These are phyloP conservation scores for Aspergillus calidoustus DNA, from an alignment of 2,329 filamentous ascomycete genomes.

Conservation along the genomic window DNA sequence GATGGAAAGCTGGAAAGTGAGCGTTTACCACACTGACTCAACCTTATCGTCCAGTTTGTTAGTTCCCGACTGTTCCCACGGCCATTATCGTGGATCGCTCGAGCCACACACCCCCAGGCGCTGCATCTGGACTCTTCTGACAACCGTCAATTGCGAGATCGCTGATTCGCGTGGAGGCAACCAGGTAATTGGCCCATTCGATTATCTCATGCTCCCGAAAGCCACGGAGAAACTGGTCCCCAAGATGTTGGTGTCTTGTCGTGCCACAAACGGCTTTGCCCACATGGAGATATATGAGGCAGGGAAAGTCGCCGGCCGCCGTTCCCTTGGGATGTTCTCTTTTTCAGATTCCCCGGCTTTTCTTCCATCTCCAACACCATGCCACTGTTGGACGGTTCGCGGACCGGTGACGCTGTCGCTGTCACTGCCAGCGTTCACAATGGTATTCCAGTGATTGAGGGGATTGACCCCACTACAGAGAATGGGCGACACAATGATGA, in stretches of 20 bases:
- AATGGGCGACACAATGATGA: slow-evolving; percentile 11
- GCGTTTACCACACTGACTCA: neutral
- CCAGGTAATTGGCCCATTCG: slow-evolving; percentile 18
- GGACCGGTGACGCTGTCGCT: slow-evolving; percentile 29
- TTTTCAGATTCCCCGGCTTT: neutral
- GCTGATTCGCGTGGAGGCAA: slow-evolving; percentile 17
- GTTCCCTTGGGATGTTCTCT: neutral
- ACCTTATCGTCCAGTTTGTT: neutral
- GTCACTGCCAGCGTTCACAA: slow-evolving; percentile 27
- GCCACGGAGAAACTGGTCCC: slow-evolving; percentile 20
- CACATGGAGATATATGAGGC: slow-evolving; percentile 11
- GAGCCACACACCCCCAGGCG: neutral
- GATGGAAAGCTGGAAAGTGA: neutral
- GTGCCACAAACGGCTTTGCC: slow-evolving; percentile 2
- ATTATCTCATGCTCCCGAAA: slow-evolving; percentile 20
- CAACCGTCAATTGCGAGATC: slow-evolving; percentile 17
- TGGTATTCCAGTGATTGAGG: slow-evolving; percentile 13
- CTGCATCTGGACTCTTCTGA: slow-evolving; percentile 2
- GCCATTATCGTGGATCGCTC: slow-evolving; percentile 2
- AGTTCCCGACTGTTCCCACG: neutral
- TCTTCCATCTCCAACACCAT: slow-evolving; percentile 23
- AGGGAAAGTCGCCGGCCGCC: slow-evolving; percentile 1
- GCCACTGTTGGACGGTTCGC: slow-evolving; percentile 37
- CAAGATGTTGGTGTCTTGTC: slow-evolving; percentile 10
- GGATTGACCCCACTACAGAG: slow-evolving; percentile 12